Base-by-base conservation (phyloP, 225 moss, liverwort and hornwort genomes). In the Polytrichum formosum region DNA sequence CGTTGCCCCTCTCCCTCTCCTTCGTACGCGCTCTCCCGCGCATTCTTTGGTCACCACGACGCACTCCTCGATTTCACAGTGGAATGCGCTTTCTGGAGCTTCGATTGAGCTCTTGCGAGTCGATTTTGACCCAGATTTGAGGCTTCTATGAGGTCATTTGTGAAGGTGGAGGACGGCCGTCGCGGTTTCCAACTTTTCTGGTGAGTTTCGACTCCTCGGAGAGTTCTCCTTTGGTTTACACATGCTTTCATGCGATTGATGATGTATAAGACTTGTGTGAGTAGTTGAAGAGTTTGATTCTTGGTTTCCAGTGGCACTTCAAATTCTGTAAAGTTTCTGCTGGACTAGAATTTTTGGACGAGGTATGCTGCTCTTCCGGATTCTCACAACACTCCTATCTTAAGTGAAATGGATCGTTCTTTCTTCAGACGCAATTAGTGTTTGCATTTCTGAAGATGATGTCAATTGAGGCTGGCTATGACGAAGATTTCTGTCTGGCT, bases 51-150 rank as follows among this genome's bases (percentile, higher is more conserved):
- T 20, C 6, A 21, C 56, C 21, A 56, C 56, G 56, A 56, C 56
- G 56, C 20, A 21, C 59, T 20, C 8, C 6, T 2, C 6, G 56
- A 19, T 19, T 56, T 18, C 59, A n/a, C 23, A n/a, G 59, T 59
- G 21, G 59, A 59, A 23, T 6, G n/a, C 59, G n/a, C 21, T 23
- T 6, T n/a, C 23, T 9, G n/a, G 59, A 59, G 59, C 59, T n/a
- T 59, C 23, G 21, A 20, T 59, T 59, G 59, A 59, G 59, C 59
- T 23, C n/a, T 59, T 59, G 2, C 6, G n/a, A 23, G 21, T 9
- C 59, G n/a, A 22, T 59, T 59, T 59, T 59, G 59, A 16, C 23
- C 6, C 59, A 59, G 59, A 59, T 59, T 59, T 59, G n/a, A 59
- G 59, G 59, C n/a, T 59, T n/a, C 23, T 59, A 23, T 59, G 59